Percentiles rank a stretch among this genome's conserved stretches.
Conservation (phyloP, 768 basidiomycete genomes). For the Rhizopogon vesiculosus region DNA sequence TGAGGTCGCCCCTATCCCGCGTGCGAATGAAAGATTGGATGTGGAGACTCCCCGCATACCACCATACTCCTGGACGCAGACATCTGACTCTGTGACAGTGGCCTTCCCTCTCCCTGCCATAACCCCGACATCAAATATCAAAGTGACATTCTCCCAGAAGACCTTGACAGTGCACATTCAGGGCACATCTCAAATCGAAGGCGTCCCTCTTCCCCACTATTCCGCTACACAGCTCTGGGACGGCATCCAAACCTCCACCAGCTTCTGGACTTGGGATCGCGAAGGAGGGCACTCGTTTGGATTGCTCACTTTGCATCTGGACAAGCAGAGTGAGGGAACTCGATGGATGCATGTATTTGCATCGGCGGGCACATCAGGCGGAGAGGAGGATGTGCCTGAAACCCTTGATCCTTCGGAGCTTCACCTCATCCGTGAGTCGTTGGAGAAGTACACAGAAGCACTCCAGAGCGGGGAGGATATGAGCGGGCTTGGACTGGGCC, state of each 20-base stretch:
- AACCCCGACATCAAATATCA: conserved; percentile 60
- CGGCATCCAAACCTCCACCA: conserved; percentile 66
- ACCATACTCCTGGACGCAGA: conserved; percentile 94
- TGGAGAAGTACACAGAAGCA: conserved; percentile 82
- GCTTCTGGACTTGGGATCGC: conserved; percentile 91
- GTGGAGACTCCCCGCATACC: conserved; percentile 40
- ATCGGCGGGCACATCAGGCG: conserved; percentile 32
- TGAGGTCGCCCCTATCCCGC: conserved; percentile 69
- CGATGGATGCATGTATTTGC: conserved; percentile 89
- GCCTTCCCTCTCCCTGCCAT: conserved; percentile 78
- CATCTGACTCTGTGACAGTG: conserved; percentile 75
- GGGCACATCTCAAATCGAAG: conserved; percentile 21
- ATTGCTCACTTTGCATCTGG: conserved; percentile 76
- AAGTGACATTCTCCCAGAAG: conserved; percentile 58
- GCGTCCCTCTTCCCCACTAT: conserved; percentile 50
- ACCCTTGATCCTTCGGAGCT: conserved; percentile 85
- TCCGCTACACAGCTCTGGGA: conserved; percentile 73
- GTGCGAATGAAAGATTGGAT: conserved; percentile 53
- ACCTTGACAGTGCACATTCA: conserved; percentile 64
- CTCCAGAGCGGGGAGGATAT: conserved; percentile 54
- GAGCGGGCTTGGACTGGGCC: conserved; percentile 59
- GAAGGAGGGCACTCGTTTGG: conserved; percentile 66
- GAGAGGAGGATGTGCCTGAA: conserved; percentile 74
- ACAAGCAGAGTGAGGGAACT: conserved; percentile 79
- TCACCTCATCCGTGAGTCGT: conserved; percentile 67